These are phyloP conservation scores for Fistulinella prunicolor DNA, from an alignment of 768 basidiomycete species.

Conservation along the genomic window DNA sequence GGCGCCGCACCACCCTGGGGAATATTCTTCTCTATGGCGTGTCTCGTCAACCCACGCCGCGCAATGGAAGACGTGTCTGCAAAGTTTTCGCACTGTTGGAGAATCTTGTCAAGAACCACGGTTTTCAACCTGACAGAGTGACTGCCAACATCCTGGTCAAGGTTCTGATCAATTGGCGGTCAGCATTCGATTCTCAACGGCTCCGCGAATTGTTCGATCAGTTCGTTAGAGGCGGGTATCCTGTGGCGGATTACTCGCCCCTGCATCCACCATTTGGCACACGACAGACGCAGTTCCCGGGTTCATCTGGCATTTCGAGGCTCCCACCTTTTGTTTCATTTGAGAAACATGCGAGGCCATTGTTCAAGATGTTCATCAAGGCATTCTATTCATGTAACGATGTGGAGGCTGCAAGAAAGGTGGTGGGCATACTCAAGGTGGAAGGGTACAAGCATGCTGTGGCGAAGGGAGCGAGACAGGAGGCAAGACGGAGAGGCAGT, in stretches of 20 bases:
- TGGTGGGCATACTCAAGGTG: slow-evolving; percentile 55
- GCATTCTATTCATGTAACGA: slow-evolving; percentile 59
- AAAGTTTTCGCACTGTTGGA: slow-evolving; percentile 39
- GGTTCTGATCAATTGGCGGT: slow-evolving; percentile 52
- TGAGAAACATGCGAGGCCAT: slow-evolving; percentile 56
- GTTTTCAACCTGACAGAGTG: slow-evolving; percentile 61
- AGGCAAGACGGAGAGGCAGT: slow-evolving; percentile 21
- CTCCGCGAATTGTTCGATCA: slow-evolving; percentile 64
- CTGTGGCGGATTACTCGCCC: slow-evolving; percentile 31
- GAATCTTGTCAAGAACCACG: slow-evolving; percentile 40
- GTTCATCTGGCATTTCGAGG: slow-evolving; percentile 33
- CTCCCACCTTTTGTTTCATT: slow-evolving; percentile 49
- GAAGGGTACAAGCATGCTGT: slow-evolving; percentile 23
- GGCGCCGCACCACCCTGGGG: slow-evolving; percentile 43
- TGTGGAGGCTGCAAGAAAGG: slow-evolving; percentile 45
- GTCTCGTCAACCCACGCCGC: slow-evolving; percentile 30
- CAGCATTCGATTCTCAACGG: slow-evolving; percentile 38
- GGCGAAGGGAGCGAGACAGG: slow-evolving; percentile 15
- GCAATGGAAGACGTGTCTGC: slow-evolving; percentile 46
- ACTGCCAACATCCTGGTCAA: slow-evolving; percentile 71
- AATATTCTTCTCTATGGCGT: slow-evolving; percentile 56
- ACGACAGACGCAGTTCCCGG: slow-evolving; percentile 10
- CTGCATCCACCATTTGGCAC: slow-evolving; percentile 47
- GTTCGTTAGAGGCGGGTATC: slow-evolving; percentile 59
- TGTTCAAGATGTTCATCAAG: slow-evolving; percentile 73